Evolutionary conservation across 2,329 filamentous ascomycete species (phyloP).

Genomic region (Colletotrichum lentis): DNA sequence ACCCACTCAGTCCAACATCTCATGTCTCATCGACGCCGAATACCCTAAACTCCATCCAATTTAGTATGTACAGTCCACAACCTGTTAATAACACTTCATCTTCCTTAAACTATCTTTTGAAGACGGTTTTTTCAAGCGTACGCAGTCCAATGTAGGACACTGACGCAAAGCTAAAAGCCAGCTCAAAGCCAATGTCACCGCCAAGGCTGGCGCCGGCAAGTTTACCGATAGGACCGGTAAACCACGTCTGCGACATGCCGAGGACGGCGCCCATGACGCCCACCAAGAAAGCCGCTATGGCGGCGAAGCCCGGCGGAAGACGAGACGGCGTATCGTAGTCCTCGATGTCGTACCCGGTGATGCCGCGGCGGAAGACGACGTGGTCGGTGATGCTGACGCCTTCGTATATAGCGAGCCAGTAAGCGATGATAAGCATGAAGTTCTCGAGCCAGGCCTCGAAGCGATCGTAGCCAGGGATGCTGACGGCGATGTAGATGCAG

Average conservation of each 20-base stretch:
- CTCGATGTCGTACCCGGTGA: constrained; percentile 65
- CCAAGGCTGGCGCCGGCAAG: constrained; percentile 62
- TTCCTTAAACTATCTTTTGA: constrained; percentile 46
- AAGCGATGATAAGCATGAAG: constrained; percentile 74
- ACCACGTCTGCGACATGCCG: constrained; percentile 77
- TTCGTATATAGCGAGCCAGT: constrained; percentile 79
- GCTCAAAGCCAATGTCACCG: constrained; percentile 63
- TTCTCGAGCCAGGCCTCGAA: constrained; percentile 73
- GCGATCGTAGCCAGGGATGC: constrained; percentile 72
- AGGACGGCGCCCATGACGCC: constrained; percentile 72
- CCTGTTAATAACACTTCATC: constrained; percentile 6
- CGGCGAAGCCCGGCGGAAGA: constrained; percentile 71
- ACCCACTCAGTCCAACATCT: too few species aligned
- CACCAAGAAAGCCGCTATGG: constrained; percentile 67
- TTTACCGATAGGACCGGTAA: constrained; percentile 70
- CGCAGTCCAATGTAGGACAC: constrained; percentile 61
- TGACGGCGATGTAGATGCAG: constrained; percentile 71
- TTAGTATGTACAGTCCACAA: constrained; percentile 5
- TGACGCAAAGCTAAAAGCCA: constrained; percentile 69
- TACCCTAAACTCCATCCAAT: neutral
- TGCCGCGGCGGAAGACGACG: constrained; percentile 71
- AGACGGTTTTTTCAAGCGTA: constrained; percentile 52
- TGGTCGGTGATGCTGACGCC: constrained; percentile 72
- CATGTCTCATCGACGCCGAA: neutral
- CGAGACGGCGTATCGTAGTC: constrained; percentile 65